Base-by-base conservation (phyloP, 768 basidiomycete species). In the Lenzites betulinus region DNA sequence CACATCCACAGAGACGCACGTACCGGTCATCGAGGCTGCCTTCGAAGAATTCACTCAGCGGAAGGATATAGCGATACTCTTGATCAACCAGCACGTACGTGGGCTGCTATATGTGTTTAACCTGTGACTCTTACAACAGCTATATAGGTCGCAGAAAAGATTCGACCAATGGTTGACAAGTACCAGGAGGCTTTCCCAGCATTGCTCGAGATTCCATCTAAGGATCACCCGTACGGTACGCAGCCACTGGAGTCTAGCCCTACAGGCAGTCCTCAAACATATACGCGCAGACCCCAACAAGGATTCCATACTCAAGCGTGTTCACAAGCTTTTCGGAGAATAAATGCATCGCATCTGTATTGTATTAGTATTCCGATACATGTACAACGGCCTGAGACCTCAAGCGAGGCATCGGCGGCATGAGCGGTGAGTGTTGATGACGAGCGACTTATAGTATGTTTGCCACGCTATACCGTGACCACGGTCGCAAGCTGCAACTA, bases 131-230 rank as follows among this genome's bases (percentile, higher is more conserved):
- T 1, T 2, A 18, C 30, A 52, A 61, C 44, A 9, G 43, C 13
- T 35, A 42, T 36, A 9, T 71, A 98, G 97, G 81, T 98, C 68
- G 97, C 97, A 61, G 97, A 98, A 80, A 93, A 92, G 81, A 99
- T 99, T 64, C 81, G 97, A 38, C 93, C 93, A 0, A 86, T 91
- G 1, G 93, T 99, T 13, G 97, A 99, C 76, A 87, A 88, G 68
- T 99, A 99, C 74, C 88, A 93, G 65, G 92, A 95, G 74, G 87
- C 96, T 0, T 99, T 99, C 78, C 97, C 97, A 22, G 94, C 97
- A 0, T 77, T 99, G 41, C 85, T 99, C 16, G 97, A 99, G 76
- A 98, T 99, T 63, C 97, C 97, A 25, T 95, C 93, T 56, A 98
- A 98, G 74, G 96, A 98, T 70, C 95, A 97, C 75, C 96, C 96